phyloP scores from a whole-genome alignment of 108 stramenopile genomes.

The Fragilariopsis cylindrus region DNA sequence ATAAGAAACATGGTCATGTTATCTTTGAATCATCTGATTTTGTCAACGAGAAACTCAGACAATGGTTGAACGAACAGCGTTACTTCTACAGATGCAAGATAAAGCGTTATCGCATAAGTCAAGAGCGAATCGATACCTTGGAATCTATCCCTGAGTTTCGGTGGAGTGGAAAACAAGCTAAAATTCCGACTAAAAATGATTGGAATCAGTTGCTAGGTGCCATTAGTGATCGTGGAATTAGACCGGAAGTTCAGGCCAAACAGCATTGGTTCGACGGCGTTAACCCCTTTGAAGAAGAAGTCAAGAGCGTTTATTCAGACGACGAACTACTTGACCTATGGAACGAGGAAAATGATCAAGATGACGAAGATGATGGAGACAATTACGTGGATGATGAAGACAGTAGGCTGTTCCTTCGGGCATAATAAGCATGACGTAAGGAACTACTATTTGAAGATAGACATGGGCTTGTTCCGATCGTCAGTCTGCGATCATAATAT shows the following conservation, averaged over 20 bases:
- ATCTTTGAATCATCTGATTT: constrained; percentile 33
- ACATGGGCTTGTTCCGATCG: too few species aligned
- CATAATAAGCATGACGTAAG: not conserved
- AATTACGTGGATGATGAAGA: constrained; percentile 26
- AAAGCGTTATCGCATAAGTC: constrained; percentile 32
- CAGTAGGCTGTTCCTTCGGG: constrained; percentile 26
- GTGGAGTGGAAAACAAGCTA: constrained; percentile 30
- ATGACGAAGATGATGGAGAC: constrained; percentile 40
- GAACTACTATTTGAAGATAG: too few species aligned
- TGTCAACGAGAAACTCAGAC: constrained; percentile 36
- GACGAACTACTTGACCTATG: constrained; percentile 59
- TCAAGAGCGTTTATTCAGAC: constrained; percentile 52
- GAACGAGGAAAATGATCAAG: constrained; percentile 54
- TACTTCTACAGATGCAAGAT: constrained; percentile 34
- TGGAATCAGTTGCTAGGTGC: constrained; percentile 50
- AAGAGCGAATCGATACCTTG: constrained; percentile 36
- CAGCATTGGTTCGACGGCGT: constrained; percentile 58
- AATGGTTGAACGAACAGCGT: constrained; percentile 56
- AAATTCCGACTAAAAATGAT: constrained; percentile 46
- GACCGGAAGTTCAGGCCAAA: constrained; percentile 35
- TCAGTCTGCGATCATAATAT: too few species aligned
- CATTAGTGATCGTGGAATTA: constrained; percentile 56
- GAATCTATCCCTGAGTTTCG: constrained; percentile 45
- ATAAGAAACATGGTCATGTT: constrained; percentile 38
- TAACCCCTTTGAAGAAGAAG: constrained; percentile 27